A percentile compares a stretch with the other conserved stretches of the same genome.
phyloP scores from a whole-genome alignment of 176 grass and related monocot genomes.

The Cenchrus americanus region DNA sequence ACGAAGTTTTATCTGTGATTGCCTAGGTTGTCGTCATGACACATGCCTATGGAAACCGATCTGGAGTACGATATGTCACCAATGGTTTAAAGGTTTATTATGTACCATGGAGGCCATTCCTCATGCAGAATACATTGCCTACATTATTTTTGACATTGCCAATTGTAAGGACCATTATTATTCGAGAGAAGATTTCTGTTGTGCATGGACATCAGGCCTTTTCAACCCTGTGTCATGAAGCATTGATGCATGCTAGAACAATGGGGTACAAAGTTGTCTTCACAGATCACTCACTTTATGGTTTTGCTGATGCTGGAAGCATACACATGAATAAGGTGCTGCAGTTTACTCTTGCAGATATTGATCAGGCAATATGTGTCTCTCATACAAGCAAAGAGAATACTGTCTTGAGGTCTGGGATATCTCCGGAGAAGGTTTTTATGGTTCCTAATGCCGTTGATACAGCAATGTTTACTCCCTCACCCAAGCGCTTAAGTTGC shows the following conservation, averaged over 20 bases:
- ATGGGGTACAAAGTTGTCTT: constrained; percentile 96
- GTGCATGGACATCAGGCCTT: constrained; percentile 98
- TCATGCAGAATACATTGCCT: constrained; percentile 95
- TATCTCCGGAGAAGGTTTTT: constrained; percentile 81
- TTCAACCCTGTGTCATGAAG: constrained; percentile 92
- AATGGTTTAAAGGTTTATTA: constrained; percentile 93
- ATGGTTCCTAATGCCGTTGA: constrained; percentile 98
- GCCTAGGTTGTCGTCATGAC: constrained; percentile 91
- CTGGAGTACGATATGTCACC: constrained; percentile 91
- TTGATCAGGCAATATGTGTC: constrained; percentile 92
- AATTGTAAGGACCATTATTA: constrained; percentile 74
- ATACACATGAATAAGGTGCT: constrained; percentile 99
- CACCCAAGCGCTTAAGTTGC: constrained; percentile 52
- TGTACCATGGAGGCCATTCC: constrained; percentile 84
- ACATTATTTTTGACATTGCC: constrained; percentile 89
- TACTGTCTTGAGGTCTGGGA: constrained; percentile 91
- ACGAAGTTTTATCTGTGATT: constrained; percentile 3
- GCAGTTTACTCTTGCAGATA: constrained; percentile 96
- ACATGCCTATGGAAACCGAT: constrained; percentile 89
- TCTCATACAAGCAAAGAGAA: constrained; percentile 98
- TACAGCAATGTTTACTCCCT: constrained; percentile 94
- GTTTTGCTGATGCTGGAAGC: constrained; percentile 91
- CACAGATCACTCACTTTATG: constrained; percentile 96
- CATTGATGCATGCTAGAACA: constrained; percentile 89
- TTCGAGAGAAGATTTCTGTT: constrained; percentile 90